Evolutionary conservation across 176 grass and related monocot genomes (phyloP).

Genomic region (Alloteropsis semialata): DNA sequence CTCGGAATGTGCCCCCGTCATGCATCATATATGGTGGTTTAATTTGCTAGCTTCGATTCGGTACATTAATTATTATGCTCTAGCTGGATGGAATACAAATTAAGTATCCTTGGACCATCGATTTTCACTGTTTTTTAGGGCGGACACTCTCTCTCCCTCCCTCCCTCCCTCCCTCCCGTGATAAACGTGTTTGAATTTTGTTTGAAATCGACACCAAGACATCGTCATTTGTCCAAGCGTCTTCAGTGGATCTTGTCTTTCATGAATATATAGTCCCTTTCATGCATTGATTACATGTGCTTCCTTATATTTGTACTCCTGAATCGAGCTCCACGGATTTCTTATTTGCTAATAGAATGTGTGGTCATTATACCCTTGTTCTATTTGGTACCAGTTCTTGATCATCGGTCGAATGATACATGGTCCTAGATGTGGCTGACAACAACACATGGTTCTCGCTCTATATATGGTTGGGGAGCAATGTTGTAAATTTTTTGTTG

Average conservation of each 20-base stretch:
- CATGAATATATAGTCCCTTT: neutral
- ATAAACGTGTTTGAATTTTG: neutral
- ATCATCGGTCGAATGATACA: neutral
- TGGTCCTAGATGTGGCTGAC: neutral
- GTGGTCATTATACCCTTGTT: neutral
- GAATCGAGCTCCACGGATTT: neutral
- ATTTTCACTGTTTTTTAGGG: neutral
- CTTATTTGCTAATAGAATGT: neutral
- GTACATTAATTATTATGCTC: neutral
- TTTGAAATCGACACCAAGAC: slow-evolving; percentile 20
- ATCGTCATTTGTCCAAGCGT: slow-evolving; percentile 14
- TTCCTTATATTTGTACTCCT: neutral
- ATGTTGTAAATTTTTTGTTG: neutral
- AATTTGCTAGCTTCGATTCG: neutral
- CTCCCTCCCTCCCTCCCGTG: too few relatives aligned
- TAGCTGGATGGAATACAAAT: neutral
- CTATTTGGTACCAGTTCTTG: neutral
- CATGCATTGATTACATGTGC: neutral
- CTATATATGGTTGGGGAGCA: neutral
- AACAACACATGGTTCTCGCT: neutral
- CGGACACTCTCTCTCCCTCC: too few relatives aligned
- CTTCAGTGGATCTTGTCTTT: slow-evolving; percentile 31
- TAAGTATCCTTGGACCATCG: neutral
- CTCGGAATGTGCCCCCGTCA: neutral
- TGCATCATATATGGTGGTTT: neutral